A percentile compares a stretch with the other conserved stretches of the same genome.
Conservation (phyloP, 2,329 filamentous ascomycete genomes). For the Macrophomina phaseolina region DNA sequence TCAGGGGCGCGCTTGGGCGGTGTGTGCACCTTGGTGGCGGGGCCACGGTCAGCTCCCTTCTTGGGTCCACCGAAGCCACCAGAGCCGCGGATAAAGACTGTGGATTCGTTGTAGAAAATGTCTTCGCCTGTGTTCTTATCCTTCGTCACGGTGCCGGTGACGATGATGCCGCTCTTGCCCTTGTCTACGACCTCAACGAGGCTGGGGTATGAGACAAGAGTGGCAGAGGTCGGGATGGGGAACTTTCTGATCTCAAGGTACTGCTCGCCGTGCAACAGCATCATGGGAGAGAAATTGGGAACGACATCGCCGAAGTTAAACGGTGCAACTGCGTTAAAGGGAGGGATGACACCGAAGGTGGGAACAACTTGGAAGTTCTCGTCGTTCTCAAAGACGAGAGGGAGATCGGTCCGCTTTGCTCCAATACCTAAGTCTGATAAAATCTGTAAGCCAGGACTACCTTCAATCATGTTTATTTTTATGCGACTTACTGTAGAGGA, state of each 20-base stretch:
- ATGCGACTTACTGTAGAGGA: conserved; percentile 73
- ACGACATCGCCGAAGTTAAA: conserved; percentile 83
- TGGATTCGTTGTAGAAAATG: conserved; percentile 95
- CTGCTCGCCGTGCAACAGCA: conserved; percentile 98
- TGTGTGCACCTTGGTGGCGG: conserved; percentile 78
- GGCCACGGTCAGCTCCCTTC: conserved; percentile 78
- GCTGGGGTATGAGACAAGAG: conserved; percentile 75
- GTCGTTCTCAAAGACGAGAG: conserved; percentile 86
- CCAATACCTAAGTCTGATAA: conserved; percentile 77
- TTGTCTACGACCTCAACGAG: conserved; percentile 97
- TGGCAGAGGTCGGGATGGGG: conserved; percentile 85
- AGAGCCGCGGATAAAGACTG: conserved; percentile 88
- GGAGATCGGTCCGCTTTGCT: conserved; percentile 86
- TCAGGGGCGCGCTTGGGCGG: conserved; percentile 75
- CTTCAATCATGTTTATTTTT: background rate
- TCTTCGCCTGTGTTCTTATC: conserved; percentile 85
- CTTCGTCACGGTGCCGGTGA: conserved; percentile 80
- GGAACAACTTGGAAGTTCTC: conserved; percentile 94
- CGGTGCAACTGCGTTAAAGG: conserved; percentile 81
- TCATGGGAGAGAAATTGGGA: conserved; percentile 97
- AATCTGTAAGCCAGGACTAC: conserved; percentile 33
- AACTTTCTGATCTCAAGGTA: conserved; percentile 93
- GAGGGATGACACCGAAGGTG: conserved; percentile 96
- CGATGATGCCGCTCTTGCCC: conserved; percentile 84
- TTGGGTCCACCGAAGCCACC: conserved; percentile 87